Base-by-base conservation (phyloP, 768 basidiomycete species). In the Calocybe cyanea region DNA sequence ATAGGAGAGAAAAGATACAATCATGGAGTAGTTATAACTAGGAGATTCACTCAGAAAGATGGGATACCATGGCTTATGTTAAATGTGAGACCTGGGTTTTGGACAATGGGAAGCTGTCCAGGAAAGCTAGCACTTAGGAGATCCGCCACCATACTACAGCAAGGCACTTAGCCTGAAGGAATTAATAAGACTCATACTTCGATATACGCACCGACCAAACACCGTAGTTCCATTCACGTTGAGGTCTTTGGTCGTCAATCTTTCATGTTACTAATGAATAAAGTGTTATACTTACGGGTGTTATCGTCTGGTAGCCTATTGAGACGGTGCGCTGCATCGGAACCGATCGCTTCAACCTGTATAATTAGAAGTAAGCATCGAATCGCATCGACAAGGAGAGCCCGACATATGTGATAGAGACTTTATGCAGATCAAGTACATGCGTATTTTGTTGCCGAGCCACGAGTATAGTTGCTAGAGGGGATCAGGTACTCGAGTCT, bases 201-300 rank as follows among this genome's bases (percentile, higher is more conserved):
- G 23, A 34, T 28, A 20, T 39, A 46, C 51, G 20, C 46, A 66
- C 69, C 68, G 58, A 28, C 69, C 69, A 51, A 71, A 71, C 4
- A 72, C 66, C 13, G 68, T 70, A 3, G 66, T 69, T 37, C 70
- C 70, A 43, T 70, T 69, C 5, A 54, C 49, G 41, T 70, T 71
- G 41, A 70, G 42, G 45, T 70, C 65, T 67, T 28, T 21, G 10
- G 7, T 18, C 2, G 11, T 28, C 25, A 11, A 11, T 28, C 25
- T 6, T 11, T 28, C 25, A 28, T 5, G 25, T 6, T 11, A 6
- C 25, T 1, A 5, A 23, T 7, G 2, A 2, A 34, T 10, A 6
- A 37, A 30, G 15, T 32, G n/a, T 32, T 31, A 8, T 41, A 46
- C 59, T 48, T 46, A 66, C 63, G 68, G n/a, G 70, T 68, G 40